Evolutionary conservation across 2,329 filamentous ascomycete genomes (phyloP), one percentile per base, ranked within the genome.

Genomic region (Alternaria ethzedia): DNA sequence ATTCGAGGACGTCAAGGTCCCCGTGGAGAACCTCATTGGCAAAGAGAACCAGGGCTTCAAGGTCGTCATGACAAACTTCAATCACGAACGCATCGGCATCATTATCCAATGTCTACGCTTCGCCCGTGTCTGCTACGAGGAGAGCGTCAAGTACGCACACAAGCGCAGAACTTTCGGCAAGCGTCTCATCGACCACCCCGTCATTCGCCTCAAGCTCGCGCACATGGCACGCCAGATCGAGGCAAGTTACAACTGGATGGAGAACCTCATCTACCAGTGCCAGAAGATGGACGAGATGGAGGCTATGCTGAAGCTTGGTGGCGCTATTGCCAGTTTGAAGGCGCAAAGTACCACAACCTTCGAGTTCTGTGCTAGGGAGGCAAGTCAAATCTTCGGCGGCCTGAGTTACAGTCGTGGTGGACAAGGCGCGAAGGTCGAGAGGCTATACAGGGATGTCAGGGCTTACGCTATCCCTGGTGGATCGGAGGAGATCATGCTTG

Each of bases 51-150:
- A 97, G 81, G 96, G 96, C 43, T 99, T 99, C 89, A 93, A 94
- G 83, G 94, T 97, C 78, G 95, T 99, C 86, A 98, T 98, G 95
- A 97, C 93, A 80, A 97, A 97, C 87, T 97, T 97, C 86, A 98
- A 98, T 88, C 96, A 98, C 86, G 96, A 99, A 85, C 93, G 96
- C 67, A 94, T 99, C 73, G 96, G 96, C 67, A 98, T 99, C 82
- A 94, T 98, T 83, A 98, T 98, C 84, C 96, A 99, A 83, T 97
- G 90, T 76, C 82, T 97, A 69, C 94, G 96, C 76, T 98, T 99
- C 88, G 90, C 92, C 46, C 94, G 96, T 70, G 95, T 98, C 70
- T 97, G 94, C 87, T 97, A 93, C 85, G 95, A 98, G 80, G 96
- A 99, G 83, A 92, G 91, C 23, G 88, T 98, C 81, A 96, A 96